phyloP scores from a whole-genome alignment of 495 filamentous ascomycete genomes.

The Chaetomidium leptoderma region DNA sequence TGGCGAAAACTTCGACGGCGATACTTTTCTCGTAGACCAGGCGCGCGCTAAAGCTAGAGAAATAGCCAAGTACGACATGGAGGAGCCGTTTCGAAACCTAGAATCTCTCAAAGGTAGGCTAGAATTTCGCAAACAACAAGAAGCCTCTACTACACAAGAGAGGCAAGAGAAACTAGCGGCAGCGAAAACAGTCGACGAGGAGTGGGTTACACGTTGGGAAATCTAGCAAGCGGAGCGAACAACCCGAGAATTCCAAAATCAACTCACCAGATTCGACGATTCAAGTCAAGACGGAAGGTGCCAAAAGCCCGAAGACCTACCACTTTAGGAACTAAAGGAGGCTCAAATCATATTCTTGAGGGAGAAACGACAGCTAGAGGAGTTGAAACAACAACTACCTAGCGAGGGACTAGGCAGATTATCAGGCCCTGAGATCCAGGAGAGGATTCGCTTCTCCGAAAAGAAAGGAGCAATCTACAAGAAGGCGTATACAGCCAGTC shows the following conservation, averaged over 20 bases:
- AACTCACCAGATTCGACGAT: not conserved
- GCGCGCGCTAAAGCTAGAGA: not conserved
- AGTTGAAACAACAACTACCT: not conserved
- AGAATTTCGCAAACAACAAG: too few relatives aligned
- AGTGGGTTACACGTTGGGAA: slow-evolving; percentile 2
- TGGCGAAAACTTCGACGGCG: slow-evolving; percentile 13
- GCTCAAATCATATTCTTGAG: not conserved
- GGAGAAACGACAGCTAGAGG: not conserved
- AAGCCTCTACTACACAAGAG: not conserved
- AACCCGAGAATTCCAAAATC: not conserved
- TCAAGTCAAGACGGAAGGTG: not conserved
- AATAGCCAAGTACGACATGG: not conserved
- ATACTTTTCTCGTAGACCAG: slow-evolving; percentile 11
- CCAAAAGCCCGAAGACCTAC: not conserved
- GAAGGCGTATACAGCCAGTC: not conserved
- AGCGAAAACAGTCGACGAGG: not conserved
- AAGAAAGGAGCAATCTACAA: not conserved
- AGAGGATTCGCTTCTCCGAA: not conserved
- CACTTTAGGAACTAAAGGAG: not conserved
- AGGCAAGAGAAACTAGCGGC: not conserved
- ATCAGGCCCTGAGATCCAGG: not conserved
- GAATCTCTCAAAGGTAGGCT: not conserved
- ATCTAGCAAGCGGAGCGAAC: not conserved
- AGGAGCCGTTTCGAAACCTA: not conserved
- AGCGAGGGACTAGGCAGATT: too few relatives aligned